Percentiles rank a stretch among this genome's conserved stretches.
Conservation (phyloP, 1,139 yeast genomes). For the Yamadazyma pseudoaaseri region DNA sequence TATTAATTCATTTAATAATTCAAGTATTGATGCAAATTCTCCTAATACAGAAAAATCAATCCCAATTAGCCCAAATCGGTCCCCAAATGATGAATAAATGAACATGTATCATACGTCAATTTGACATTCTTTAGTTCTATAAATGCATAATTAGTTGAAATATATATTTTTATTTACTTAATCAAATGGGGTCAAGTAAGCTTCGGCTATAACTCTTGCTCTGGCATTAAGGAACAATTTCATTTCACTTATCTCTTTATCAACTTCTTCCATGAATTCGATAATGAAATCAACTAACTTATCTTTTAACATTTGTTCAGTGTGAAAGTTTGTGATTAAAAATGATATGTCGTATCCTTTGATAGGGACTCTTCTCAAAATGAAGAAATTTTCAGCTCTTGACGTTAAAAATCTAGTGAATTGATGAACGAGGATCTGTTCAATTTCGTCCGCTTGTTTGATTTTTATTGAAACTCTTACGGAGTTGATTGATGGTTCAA, state of each 20-base stretch:
- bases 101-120: constrained; percentile 4
- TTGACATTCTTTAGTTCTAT: constrained; percentile 1
- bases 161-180: constrained; percentile 18
- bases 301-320: constrained; percentile 93
- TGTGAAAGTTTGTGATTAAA: constrained; percentile 88
- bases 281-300: constrained; percentile 94
- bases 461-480: constrained; percentile 86
- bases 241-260: constrained; percentile 98
- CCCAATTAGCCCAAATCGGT: constrained; percentile 13
- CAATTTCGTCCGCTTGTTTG: constrained; percentile 97
- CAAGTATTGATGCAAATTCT: constrained; percentile 7
- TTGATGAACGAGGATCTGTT: constrained; percentile 87
- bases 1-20: constrained; percentile 5
- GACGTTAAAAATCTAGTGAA: constrained; percentile 91
- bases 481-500: constrained; percentile 92
- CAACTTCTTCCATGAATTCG: constrained; percentile 99
- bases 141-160: constrained; percentile 2
- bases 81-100: constrained; percentile 10
- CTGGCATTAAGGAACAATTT: constrained; percentile 94
- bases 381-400: constrained; percentile 92
- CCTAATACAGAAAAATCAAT: constrained; percentile 12
- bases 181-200: constrained; percentile 77
- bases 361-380: constrained; percentile 87
- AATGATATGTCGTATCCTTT: constrained; percentile 92
- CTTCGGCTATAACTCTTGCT: constrained; percentile 97